These are phyloP conservation scores for Lactarius deliciosus DNA, from an alignment of 768 basidiomycete species.

Conservation along the genomic window DNA sequence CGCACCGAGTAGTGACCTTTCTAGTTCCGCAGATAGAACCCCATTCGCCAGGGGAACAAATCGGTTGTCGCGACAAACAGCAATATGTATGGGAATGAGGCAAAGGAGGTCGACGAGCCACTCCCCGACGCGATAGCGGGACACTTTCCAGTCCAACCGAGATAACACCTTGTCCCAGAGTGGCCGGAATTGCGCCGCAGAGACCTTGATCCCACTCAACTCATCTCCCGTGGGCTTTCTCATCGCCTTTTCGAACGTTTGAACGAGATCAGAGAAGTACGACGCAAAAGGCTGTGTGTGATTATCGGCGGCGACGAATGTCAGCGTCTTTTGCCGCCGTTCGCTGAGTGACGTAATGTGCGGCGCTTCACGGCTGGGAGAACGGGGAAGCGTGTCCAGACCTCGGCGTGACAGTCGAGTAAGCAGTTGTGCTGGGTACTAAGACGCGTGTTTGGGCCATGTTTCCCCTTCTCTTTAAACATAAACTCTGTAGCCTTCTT, in stretches of 20 bases:
- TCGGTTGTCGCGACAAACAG: conserved; percentile 40
- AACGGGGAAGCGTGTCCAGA: conserved; percentile 23
- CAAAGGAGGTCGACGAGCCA: conserved; percentile 63
- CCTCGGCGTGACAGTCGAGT: conserved; percentile 18
- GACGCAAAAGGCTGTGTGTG: conserved; percentile 38
- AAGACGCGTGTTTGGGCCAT: conserved; percentile 15
- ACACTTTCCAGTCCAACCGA: conserved; percentile 31
- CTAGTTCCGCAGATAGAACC: conserved; percentile 34
- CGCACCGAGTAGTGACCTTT: conserved; percentile 56
- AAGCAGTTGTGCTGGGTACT: conserved; percentile 42
- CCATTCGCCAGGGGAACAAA: conserved; percentile 14
- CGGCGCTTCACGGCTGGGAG: conserved; percentile 21
- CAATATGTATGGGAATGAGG: conserved; percentile 64
- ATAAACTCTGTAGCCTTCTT: conserved; percentile 55
- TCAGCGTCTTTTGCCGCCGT: conserved; percentile 38
- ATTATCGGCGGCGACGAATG: conserved; percentile 41
- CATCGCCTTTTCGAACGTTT: conserved; percentile 47
- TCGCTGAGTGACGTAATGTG: conserved; percentile 27
- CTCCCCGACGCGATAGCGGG: conserved; percentile 50
- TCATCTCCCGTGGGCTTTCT: conserved; percentile 52
- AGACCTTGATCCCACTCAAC: conserved; percentile 41
- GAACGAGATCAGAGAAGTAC: conserved; percentile 48
- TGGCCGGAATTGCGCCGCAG: conserved; percentile 34
- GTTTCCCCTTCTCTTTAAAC: conserved; percentile 47
- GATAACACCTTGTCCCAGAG: conserved; percentile 30